Evolutionary conservation across 2,329 filamentous ascomycete species (phyloP).

Genomic region (Pseudogymnoascus verrucosus): DNA sequence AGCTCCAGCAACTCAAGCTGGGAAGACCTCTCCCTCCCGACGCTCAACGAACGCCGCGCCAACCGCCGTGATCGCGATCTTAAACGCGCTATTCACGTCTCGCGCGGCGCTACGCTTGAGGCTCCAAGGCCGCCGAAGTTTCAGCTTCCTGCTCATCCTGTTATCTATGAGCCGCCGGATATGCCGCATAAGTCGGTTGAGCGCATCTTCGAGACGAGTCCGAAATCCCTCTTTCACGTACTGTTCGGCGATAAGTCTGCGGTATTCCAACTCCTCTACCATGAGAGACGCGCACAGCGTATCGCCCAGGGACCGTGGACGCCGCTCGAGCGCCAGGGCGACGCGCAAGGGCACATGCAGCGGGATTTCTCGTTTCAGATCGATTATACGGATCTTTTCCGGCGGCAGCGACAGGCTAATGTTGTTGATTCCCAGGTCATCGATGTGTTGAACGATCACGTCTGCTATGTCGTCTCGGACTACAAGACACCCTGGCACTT

Average conservation of each 20-base stretch:
- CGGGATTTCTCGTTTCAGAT: constrained; percentile 78
- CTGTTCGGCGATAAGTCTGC: constrained; percentile 95
- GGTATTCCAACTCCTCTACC: constrained; percentile 85
- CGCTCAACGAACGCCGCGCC: constrained; percentile 45
- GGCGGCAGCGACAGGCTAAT: constrained; percentile 49
- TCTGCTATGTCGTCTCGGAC: constrained; percentile 57
- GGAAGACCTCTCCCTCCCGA: constrained; percentile 67
- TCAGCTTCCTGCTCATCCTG: constrained; percentile 71
- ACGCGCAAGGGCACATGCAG: constrained; percentile 54
- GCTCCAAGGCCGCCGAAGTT: constrained; percentile 46
- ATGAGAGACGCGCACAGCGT: constrained; percentile 68
- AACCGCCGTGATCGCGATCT: constrained; percentile 39
- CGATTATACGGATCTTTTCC: constrained; percentile 56
- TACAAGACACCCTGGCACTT: constrained; percentile 66
- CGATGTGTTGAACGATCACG: constrained; percentile 71
- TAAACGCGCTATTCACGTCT: constrained; percentile 51
- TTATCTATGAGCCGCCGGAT: constrained; percentile 75
- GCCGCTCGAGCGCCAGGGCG: constrained; percentile 42
- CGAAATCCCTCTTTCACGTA: constrained; percentile 92
- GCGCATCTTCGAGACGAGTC: constrained; percentile 79
- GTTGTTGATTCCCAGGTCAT: constrained; percentile 81
- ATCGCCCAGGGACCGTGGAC: constrained; percentile 85
- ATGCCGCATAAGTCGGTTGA: constrained; percentile 71
- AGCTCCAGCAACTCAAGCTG: constrained; percentile 80
- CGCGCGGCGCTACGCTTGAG: constrained; percentile 47